Base-by-base conservation (phyloP, 148 eudicot genomes). In the Rhododendron simsii region DNA sequence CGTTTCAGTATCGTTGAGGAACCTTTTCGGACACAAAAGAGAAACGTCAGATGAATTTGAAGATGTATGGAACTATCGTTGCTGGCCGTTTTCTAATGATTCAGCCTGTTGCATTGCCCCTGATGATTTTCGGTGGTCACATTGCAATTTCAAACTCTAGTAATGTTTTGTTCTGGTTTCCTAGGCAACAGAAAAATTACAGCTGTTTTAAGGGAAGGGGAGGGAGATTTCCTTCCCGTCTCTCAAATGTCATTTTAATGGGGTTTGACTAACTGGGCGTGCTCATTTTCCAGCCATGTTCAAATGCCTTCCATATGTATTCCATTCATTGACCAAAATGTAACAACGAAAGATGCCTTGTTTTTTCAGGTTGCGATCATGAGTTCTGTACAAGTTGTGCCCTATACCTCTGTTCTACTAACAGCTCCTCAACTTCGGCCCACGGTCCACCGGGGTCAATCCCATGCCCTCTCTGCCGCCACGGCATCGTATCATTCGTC, bases 311-410 rank as follows among this genome's bases (percentile, higher is more conserved):
- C 1, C 14, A n/a, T n/a, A 10, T 69, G 11, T 69, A 41, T 41
- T 0, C 16, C 75, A 3, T 28, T 28, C 33, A 9, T 65, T n/a
- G 33, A n/a, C 20, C 39, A 26, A 11, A 6, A 14, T 30, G 39
- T 71, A 71, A 33, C 20, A 71, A 44, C 33, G 3, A 20, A 44
- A 41, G 26, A 78, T 21, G 8, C 47, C 21, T 26, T 75, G 50
- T 51, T 55, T 9, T 41, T 78, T 69, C 91, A 95, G 98, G 99
- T 87, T 96, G 99, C 86, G 87, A 88, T 75, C 99, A 96, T 10
- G 99, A 96, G 91, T 95, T 96, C 89, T 96, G 99, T 94, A 95
- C 93, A 18, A 88, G 89, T 5, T 96, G 99, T 83, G 98, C 99
- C 45, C 87, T 96, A 28, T 93, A 95, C 90, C 98, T 95, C 35